Base-by-base conservation (phyloP, 106 monocot genomes). In the Hemerocallis citrina region DNA sequence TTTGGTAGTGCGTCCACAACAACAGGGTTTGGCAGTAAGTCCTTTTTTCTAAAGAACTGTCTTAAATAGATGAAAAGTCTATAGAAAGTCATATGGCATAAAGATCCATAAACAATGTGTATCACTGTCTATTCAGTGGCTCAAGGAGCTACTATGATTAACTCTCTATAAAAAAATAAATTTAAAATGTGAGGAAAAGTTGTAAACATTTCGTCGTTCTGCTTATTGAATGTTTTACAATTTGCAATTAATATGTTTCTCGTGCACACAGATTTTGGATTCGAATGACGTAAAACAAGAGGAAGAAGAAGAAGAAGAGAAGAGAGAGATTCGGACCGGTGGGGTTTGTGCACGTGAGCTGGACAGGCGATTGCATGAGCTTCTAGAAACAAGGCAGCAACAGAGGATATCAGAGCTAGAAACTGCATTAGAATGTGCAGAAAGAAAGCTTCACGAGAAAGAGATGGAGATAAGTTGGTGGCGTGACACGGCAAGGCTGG, bases 371-470 rank as follows among this genome's bases (percentile, higher is more conserved):
- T 33, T 92, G 47, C 70, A 78, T 65, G 88, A 87, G 46, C 78
- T 92, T 45, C 67, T 84, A 8, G 78, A 92, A 73, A 43, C 57
- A 44, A 72, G 76, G 36, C 87, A 92, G 61, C 72, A 72, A 33
- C 76, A 87, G 58, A 69, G 80, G 36, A 92, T 92, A 54, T 57
- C 52, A 40, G 81, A 88, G 75, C 74, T 92, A n/a, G 79, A 92
- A 64, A 68, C 41, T 34, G 76, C 73, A 44, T 66, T 92, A 52
- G 75, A 69, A 24, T 43, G 30, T 54, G 68, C 81, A 1, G 61
- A 84, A 63, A 67, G 37, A 38, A 72, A 60, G 57, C 68, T 92
- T 39, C 59, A 59, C 1, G 84, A 92, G 54, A 87, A 75, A 57
- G 92, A 92, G 27, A 72, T 30, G 1, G 92, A 87, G 69, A 62